phyloP scores from a whole-genome alignment of 2,329 filamentous ascomycete species.

The Aspergillus niger region DNA sequence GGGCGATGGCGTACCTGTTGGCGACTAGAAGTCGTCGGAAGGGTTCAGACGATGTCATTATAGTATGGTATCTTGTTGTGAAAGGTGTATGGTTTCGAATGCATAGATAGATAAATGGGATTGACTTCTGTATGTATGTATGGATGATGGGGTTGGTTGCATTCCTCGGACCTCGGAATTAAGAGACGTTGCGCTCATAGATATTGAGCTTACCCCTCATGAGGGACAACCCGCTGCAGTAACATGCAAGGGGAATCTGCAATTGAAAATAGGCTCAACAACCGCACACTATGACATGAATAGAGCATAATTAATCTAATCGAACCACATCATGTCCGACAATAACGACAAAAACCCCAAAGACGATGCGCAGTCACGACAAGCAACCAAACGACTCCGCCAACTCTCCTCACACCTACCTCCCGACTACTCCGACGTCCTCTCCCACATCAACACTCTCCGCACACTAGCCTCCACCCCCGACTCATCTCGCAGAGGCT shows the following conservation, averaged over 20 bases:
- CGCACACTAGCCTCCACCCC: slow-evolving; percentile 58
- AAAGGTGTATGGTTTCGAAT: neutral
- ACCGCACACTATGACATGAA: neutral
- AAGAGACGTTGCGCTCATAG: neutral
- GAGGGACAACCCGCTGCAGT: neutral
- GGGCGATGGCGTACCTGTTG: slow-evolving; percentile 48
- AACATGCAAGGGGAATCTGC: neutral
- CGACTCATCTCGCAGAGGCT: slow-evolving; percentile 56
- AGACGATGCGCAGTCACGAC: neutral
- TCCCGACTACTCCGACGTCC: slow-evolving; percentile 63
- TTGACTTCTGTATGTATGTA: too few relatives aligned
- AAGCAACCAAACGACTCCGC: slow-evolving; percentile 48
- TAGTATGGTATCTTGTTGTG: neutral
- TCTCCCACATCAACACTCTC: slow-evolving; percentile 57
- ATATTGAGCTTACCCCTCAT: slow-evolving; percentile 18
- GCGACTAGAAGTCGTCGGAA: slow-evolving; percentile 56
- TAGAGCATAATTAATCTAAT: neutral
- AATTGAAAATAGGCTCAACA: slow-evolving; percentile 2
- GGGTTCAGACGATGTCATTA: slow-evolving; percentile 25
- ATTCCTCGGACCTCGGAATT: slow-evolving; percentile 25
- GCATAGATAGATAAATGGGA: neutral
- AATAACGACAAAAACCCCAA: slow-evolving; percentile 17
- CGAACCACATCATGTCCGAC: slow-evolving; percentile 13
- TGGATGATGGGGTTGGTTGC: too few relatives aligned
- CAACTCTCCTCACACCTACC: slow-evolving; percentile 57